Conservation (phyloP, 1,284 basidiomycete species). For the Coniophora puteana region DNA sequence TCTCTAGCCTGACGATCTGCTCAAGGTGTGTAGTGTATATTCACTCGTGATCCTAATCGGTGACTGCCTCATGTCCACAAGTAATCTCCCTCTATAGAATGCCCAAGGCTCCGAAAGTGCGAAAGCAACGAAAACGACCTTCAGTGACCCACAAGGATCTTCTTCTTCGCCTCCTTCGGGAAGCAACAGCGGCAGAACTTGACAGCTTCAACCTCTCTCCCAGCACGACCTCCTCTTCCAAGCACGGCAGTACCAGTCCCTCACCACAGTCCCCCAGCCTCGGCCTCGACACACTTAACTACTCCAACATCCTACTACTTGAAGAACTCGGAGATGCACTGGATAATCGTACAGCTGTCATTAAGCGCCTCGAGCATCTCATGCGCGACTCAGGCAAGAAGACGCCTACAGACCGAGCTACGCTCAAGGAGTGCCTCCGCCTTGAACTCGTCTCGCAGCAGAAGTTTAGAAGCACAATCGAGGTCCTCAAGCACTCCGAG, state of each 20-base stretch:
- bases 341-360: slow-evolving; percentile 21
- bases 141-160: slow-evolving; percentile 20
- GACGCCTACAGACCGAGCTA: slow-evolving; percentile 13
- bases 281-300: slow-evolving; percentile 18
- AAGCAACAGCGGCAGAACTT: slow-evolving; percentile 5
- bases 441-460: slow-evolving; percentile 23
- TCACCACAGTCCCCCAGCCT: too few relatives aligned
- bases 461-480: slow-evolving; percentile 19
- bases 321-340: slow-evolving; percentile 23
- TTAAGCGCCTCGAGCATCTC: slow-evolving; percentile 22
- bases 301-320: slow-evolving; percentile 20
- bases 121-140: slow-evolving; percentile 18
- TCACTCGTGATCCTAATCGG: not conserved
- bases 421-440: slow-evolving; percentile 16
- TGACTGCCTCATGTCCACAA: not conserved
- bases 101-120: slow-evolving; percentile 14
- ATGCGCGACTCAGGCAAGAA: slow-evolving; percentile 18
- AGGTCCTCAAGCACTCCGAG: slow-evolving; percentile 20
- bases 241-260: slow-evolving; percentile 4
- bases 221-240: slow-evolving; percentile 2
- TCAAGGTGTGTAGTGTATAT: not conserved
- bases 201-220: slow-evolving; percentile 3
- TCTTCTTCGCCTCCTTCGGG: slow-evolving; percentile 19
- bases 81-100: slow-evolving; percentile 6
- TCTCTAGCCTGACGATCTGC: not conserved